Evolutionary conservation across 139 green algal genomes (phyloP).

Genomic region (Parachlorella kessleri): DNA sequence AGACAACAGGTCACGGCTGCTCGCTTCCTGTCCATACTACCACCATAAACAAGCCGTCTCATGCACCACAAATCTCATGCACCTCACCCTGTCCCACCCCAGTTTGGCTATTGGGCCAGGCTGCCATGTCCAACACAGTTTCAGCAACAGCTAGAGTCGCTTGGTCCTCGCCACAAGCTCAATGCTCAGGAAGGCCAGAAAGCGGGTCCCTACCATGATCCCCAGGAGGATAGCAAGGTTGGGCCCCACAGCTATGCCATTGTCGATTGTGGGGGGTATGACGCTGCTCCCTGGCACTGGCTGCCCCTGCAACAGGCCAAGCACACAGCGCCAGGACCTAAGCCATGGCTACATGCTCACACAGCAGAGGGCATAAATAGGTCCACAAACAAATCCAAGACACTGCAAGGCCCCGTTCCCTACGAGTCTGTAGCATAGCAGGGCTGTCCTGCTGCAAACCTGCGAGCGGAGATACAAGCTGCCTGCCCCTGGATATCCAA

Average conservation of each 20-base stretch:
- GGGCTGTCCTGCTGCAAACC: background rate
- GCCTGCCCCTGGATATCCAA: background rate
- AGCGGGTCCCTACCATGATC: slow-evolving; percentile 36
- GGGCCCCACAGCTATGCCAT: slow-evolving; percentile 40
- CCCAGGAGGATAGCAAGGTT: slow-evolving; percentile 50
- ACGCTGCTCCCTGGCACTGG: slow-evolving; percentile 4
- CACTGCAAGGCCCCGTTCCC: background rate
- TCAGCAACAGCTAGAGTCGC: too few relatives aligned
- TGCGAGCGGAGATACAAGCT: background rate
- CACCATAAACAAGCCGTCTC: too few relatives aligned
- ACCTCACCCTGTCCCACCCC: too few relatives aligned
- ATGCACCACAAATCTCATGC: too few relatives aligned
- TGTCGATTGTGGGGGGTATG: slow-evolving; percentile 35
- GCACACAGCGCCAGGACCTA: background rate
- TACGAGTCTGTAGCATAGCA: background rate
- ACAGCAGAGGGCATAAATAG: background rate
- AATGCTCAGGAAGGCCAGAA: slow-evolving; percentile 9
- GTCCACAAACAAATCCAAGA: background rate
- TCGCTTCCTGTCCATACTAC: too few relatives aligned
- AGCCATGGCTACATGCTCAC: background rate
- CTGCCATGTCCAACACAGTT: too few relatives aligned
- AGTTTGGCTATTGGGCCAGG: too few relatives aligned
- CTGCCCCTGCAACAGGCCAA: background rate
- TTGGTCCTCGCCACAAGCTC: background rate
- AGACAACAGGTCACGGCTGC: too few relatives aligned